phyloP scores from a whole-genome alignment of 208 protist genomes.

The Wallacemonas sp. region DNA sequence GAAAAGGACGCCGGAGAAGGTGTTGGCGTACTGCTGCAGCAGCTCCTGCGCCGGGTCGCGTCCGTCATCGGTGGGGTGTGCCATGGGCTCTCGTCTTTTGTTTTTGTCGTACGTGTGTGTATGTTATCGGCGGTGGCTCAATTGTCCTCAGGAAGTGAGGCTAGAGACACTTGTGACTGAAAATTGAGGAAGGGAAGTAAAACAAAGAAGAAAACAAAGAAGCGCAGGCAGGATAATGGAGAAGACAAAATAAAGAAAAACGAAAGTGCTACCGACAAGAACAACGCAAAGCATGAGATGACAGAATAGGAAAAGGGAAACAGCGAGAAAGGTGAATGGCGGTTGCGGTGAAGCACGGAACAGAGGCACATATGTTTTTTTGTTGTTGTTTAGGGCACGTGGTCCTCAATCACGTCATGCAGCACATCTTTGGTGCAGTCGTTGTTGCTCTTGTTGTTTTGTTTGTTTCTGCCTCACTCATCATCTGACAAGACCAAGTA shows the following conservation, averaged over 20 bases:
- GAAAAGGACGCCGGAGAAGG: slow-evolving; percentile 84
- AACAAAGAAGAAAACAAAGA: background rate
- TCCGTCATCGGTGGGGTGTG: slow-evolving; percentile 30
- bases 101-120: background rate
- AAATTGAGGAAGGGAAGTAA: background rate
- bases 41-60: slow-evolving; percentile 44
- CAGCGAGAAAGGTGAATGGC: no score
- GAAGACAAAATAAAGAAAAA: slow-evolving; percentile 15
- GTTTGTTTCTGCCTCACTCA: no score
- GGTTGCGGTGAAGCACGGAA: no score
- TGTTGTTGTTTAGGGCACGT: no score
- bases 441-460: no score
- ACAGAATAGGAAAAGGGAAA: slow-evolving; percentile 1
- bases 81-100: slow-evolving; percentile 12
- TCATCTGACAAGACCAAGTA: no score
- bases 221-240: background rate
- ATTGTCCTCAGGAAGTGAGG: no score
- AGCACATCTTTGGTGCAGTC: no score
- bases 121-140: background rate
- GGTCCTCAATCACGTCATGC: no score
- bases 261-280: background rate
- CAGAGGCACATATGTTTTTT: no score
- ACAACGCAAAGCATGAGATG: background rate
- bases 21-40: slow-evolving; percentile 78
- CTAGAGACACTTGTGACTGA: no score